Conservation (phyloP, 345 rosid species). For the Mallotus nudiflorus region DNA sequence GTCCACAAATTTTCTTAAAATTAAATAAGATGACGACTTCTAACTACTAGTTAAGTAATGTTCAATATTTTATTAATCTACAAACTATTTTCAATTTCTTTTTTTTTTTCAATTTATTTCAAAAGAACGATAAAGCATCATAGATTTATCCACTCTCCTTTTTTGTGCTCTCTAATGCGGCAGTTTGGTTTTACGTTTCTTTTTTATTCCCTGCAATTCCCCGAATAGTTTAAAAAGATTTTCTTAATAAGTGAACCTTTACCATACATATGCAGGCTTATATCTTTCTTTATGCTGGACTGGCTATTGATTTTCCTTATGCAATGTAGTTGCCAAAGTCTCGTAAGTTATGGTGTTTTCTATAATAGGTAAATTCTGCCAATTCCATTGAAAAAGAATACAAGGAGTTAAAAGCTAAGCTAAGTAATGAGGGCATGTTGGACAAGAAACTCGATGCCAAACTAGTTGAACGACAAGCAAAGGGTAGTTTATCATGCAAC, state of each 20-base stretch:
- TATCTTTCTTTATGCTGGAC: not conserved
- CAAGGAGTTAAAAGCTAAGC: constrained; percentile 63
- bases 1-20: too few species aligned
- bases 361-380: constrained; percentile 58
- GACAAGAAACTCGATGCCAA: constrained; percentile 77
- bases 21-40: too few species aligned
- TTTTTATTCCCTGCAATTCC: not conserved
- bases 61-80: too few species aligned
- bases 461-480: constrained; percentile 62
- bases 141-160: not conserved
- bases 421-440: constrained; percentile 59
- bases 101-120: too few species aligned
- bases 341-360: not conserved
- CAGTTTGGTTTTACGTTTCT: not conserved
- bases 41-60: too few species aligned
- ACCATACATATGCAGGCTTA: not conserved
- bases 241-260: not conserved
- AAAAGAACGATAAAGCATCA: too few species aligned
- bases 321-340: not conserved
- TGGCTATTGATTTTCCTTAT: not conserved
- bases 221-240: not conserved
- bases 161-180: not conserved
- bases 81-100: too few species aligned
- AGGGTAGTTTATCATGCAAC: constrained; percentile 46
- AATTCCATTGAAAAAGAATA: constrained; percentile 79